Percentiles rank a stretch among this genome's conserved stretches.
Conservation (phyloP, 2,329 filamentous ascomycete genomes). For the Fusarium sacchari region DNA sequence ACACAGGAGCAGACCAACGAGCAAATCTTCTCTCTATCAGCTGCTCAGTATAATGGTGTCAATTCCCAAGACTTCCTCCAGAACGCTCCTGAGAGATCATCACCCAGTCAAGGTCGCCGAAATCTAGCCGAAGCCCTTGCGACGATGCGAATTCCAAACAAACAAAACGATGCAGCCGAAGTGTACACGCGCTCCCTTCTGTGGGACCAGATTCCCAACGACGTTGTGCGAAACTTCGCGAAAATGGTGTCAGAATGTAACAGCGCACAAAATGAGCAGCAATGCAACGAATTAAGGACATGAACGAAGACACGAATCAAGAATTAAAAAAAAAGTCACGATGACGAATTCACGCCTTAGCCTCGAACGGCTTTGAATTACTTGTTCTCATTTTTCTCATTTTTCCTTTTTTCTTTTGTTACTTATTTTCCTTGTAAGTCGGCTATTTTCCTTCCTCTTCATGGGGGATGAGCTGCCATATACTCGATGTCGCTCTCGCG, state of each 20-base stretch:
- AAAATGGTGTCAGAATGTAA: constrained; percentile 86
- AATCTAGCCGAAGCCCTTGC: constrained; percentile 84
- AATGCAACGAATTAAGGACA: constrained; percentile 56
- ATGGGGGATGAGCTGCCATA: constrained; percentile 43
- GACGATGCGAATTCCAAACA: constrained; percentile 76
- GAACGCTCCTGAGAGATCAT: constrained; percentile 62
- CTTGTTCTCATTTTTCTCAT: constrained; percentile 17
- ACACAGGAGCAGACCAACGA: constrained; percentile 88
- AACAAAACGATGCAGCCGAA: constrained; percentile 78
- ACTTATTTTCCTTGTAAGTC: constrained; percentile 36
- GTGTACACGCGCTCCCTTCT: constrained; percentile 93
- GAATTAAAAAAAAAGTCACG: constrained; percentile 46
- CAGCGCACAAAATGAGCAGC: constrained; percentile 56
- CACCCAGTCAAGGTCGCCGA: constrained; percentile 69
- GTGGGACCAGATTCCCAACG: constrained; percentile 91
- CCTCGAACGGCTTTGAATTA: constrained; percentile 32
- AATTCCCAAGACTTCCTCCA: constrained; percentile 73
- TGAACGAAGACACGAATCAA: constrained; percentile 48
- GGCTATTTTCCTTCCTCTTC: constrained; percentile 39
- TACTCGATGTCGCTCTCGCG: constrained; percentile 48
- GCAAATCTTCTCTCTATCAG: constrained; percentile 86
- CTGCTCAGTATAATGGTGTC: constrained; percentile 88
- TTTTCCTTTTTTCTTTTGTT: constrained; percentile 27
- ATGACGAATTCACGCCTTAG: constrained; percentile 47
- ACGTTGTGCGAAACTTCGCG: constrained; percentile 92